Evolutionary conservation across 495 filamentous ascomycete genomes (phyloP).

Genomic region (Penicillium atrosanguineum): DNA sequence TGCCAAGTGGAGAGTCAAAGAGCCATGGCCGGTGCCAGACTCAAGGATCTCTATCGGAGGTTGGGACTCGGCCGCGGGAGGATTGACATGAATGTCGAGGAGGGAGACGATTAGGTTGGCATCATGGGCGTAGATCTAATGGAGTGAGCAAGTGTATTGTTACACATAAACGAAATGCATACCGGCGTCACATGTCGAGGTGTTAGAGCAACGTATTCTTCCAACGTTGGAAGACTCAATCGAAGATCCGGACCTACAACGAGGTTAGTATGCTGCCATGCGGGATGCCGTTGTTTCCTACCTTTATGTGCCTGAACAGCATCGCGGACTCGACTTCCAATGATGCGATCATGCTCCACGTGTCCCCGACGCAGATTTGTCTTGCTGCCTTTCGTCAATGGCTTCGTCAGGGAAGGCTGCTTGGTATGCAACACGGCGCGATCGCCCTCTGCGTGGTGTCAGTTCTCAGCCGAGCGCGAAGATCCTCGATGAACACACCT

Average conservation of each 20-base stretch:
- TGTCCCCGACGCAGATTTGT: slow-evolving; percentile 48
- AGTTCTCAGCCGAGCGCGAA: background rate
- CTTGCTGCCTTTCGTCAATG: slow-evolving; percentile 44
- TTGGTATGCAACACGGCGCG: slow-evolving; percentile 53
- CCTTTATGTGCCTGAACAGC: slow-evolving; percentile 51
- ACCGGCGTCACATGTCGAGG: slow-evolving; percentile 71
- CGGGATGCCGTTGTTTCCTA: slow-evolving; percentile 8
- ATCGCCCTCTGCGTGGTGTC: slow-evolving; percentile 51
- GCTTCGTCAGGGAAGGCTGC: slow-evolving; percentile 48
- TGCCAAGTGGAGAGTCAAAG: slow-evolving; percentile 68
- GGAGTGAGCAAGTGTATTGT: slow-evolving; percentile 12
- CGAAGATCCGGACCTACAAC: slow-evolving; percentile 45
- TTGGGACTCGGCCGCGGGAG: slow-evolving; percentile 29
- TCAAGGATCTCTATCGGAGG: slow-evolving; percentile 67
- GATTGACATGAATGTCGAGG: slow-evolving; percentile 64
- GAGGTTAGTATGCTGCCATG: slow-evolving; percentile 1
- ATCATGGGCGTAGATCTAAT: slow-evolving; percentile 72
- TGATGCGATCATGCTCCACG: slow-evolving; percentile 58
- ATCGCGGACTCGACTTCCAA: slow-evolving; percentile 59
- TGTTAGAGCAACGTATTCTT: slow-evolving; percentile 65
- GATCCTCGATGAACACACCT: slow-evolving; percentile 23
- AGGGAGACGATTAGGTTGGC: slow-evolving; percentile 69
- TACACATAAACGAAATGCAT: slow-evolving; percentile 22
- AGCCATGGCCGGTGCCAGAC: slow-evolving; percentile 77
- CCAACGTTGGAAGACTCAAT: slow-evolving; percentile 61